Conservation (phyloP, 2,329 filamentous ascomycete genomes). For the Grosmannia serpens region DNA sequence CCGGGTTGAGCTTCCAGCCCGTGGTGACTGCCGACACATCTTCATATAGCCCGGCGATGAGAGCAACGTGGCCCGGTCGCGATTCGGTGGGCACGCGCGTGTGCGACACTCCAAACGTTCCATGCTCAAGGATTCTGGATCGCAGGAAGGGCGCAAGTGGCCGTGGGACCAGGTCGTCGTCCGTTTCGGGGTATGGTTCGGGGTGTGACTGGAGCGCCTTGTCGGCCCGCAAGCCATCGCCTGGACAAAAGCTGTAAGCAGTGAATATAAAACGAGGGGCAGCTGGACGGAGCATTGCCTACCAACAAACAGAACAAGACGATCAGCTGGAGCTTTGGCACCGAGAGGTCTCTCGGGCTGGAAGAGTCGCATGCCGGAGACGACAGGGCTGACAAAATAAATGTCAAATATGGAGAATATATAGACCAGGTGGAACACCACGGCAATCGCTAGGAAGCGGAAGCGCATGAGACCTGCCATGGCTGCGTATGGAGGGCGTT, state of each 20-base stretch:
- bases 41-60: constrained; percentile 94
- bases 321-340: constrained; percentile 67
- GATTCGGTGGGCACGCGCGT: constrained; percentile 96
- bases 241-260: constrained; percentile 26
- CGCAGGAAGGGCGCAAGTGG: constrained; percentile 86
- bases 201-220: constrained; percentile 93
- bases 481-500: background rate
- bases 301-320: constrained; percentile 90
- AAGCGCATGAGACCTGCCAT: constrained; percentile 54
- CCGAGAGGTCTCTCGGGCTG: constrained; percentile 48
- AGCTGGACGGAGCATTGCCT: constrained; percentile 16
- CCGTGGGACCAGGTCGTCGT: constrained; percentile 57
- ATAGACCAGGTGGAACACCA: constrained; percentile 89
- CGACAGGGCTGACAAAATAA: constrained; percentile 96
- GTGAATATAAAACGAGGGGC: background rate
- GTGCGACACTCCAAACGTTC: constrained; percentile 94
- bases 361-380: constrained; percentile 85
- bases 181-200: constrained; percentile 63
- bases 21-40: constrained; percentile 96
- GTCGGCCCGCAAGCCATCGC: constrained; percentile 89
- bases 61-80: constrained; percentile 85
- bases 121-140: constrained; percentile 75
- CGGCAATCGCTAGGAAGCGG: constrained; percentile 76
- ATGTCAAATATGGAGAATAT: constrained; percentile 96
- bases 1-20: constrained; percentile 96